These are phyloP conservation scores for Akanthomyces uredinophilus DNA, from an alignment of 2,329 filamentous ascomycete genomes.

Conservation along the genomic window DNA sequence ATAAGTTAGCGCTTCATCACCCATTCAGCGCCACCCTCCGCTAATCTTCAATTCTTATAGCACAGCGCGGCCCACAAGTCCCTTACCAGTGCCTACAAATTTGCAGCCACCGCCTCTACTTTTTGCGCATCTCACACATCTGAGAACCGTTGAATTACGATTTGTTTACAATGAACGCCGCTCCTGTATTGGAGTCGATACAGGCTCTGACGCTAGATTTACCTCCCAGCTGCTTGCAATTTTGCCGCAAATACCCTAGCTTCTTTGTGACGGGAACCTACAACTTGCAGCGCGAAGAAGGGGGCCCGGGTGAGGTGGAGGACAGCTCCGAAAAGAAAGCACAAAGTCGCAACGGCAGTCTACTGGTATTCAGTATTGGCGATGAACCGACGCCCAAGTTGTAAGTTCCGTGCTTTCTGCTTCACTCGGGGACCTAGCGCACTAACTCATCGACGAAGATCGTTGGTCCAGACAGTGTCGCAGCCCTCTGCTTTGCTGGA, in stretches of 20 bases:
- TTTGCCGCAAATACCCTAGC: conserved; percentile 56
- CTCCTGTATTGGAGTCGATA: background rate
- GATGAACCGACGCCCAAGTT: conserved; percentile 28
- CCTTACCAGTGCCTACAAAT: background rate
- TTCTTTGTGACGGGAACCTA: conserved; percentile 84
- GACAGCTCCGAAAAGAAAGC: conserved; percentile 29
- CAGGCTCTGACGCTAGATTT: conserved; percentile 48
- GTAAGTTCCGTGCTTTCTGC: conserved; percentile 40
- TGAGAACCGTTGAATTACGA: background rate
- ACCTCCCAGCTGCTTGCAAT: conserved; percentile 74
- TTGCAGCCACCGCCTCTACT: background rate
- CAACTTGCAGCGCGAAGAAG: conserved; percentile 54
- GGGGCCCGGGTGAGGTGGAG: conserved; percentile 19
- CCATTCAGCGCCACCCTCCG: background rate
- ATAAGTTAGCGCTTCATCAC: background rate
- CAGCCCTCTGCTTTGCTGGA: conserved; percentile 76
- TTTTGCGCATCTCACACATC: background rate
- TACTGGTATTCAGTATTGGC: conserved; percentile 58
- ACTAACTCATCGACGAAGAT: conserved; percentile 32
- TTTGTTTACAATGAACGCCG: background rate
- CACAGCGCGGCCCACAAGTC: background rate
- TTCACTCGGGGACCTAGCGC: background rate
- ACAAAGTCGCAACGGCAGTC: conserved; percentile 67
- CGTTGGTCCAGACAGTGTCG: conserved; percentile 51
- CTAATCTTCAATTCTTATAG: background rate